A percentile compares a stretch with the other conserved stretches of the same genome.
phyloP scores from a whole-genome alignment of 1,284 basidiomycete species.

The Cerioporus squamosus region DNA sequence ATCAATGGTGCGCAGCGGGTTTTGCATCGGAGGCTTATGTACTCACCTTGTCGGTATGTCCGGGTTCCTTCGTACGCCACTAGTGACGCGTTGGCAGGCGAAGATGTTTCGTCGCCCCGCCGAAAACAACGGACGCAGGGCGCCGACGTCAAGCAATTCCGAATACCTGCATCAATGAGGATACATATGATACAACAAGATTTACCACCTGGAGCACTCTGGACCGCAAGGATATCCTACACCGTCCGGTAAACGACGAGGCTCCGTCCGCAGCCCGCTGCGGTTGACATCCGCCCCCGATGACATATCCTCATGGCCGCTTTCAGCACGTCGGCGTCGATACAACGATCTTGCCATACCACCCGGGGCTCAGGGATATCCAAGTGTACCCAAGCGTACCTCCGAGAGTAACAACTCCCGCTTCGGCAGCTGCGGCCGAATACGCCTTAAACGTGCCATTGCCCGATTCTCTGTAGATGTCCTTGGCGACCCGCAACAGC shows the following conservation, averaged over 20 bases:
- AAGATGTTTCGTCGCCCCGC: too few species aligned
- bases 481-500: slow-evolving; percentile 28
- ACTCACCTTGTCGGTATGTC: too few species aligned
- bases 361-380: slow-evolving; percentile 43
- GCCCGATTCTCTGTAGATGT: slow-evolving; percentile 47
- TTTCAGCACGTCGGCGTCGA: not conserved
- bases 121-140: not conserved
- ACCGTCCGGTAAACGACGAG: not conserved
- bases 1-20: not conserved
- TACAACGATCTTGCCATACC: slow-evolving; percentile 11
- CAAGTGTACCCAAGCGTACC: slow-evolving; percentile 46
- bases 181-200: slow-evolving; percentile 16
- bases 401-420: slow-evolving; percentile 52
- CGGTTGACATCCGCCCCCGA: not conserved
- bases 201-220: not conserved
- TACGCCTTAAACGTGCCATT: slow-evolving; percentile 51
- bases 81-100: too few species aligned
- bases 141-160: not conserved
- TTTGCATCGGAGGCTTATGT: not conserved
- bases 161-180: slow-evolving; percentile 5
- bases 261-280: not conserved
- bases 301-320: not conserved
- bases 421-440: slow-evolving; percentile 45
- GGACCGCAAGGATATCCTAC: not conserved
- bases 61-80: too few species aligned